Conservation (phyloP, 1,284 basidiomycete genomes). For the Cryptococcus hybrid region DNA sequence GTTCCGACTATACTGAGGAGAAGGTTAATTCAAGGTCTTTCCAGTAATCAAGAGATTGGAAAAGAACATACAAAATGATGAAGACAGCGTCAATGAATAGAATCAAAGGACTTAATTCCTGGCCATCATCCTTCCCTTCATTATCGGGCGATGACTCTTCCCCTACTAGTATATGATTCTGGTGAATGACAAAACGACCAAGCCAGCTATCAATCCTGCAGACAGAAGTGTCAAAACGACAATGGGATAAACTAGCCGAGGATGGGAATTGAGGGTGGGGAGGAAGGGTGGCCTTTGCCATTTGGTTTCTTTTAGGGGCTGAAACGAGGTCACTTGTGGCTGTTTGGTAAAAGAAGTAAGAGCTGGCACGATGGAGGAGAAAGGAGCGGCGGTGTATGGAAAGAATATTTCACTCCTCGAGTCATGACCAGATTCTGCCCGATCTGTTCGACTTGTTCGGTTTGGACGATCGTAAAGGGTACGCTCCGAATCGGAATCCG, state of each 20-base stretch:
- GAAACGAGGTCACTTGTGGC: too few species aligned
- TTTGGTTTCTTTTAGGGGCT: neutral
- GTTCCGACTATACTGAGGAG: conserved; percentile 1
- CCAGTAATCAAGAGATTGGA: too few species aligned
- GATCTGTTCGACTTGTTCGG: too few species aligned
- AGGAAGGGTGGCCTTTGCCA: neutral
- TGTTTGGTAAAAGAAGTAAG: too few species aligned
- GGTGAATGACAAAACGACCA: conserved; percentile 4
- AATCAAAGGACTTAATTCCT: conserved; percentile 2
- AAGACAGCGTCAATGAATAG: conserved; percentile 15
- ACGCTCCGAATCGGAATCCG: too few species aligned
- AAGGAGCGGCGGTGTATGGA: too few species aligned
- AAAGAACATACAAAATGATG: conserved; percentile 13
- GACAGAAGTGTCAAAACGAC: neutral
- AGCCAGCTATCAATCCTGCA: conserved; percentile 7
- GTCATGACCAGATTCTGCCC: too few species aligned
- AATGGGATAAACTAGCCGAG: neutral
- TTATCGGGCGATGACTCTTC: neutral
- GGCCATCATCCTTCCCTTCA: neutral
- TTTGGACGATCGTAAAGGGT: too few species aligned
- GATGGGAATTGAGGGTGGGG: neutral
- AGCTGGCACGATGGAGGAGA: too few species aligned
- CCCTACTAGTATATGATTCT: neutral
- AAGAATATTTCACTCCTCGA: too few species aligned
- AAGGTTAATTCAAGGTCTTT: neutral